phyloP scores from a whole-genome alignment of 495 filamentous ascomycete genomes.

The Rhizodiscina lignyota region DNA sequence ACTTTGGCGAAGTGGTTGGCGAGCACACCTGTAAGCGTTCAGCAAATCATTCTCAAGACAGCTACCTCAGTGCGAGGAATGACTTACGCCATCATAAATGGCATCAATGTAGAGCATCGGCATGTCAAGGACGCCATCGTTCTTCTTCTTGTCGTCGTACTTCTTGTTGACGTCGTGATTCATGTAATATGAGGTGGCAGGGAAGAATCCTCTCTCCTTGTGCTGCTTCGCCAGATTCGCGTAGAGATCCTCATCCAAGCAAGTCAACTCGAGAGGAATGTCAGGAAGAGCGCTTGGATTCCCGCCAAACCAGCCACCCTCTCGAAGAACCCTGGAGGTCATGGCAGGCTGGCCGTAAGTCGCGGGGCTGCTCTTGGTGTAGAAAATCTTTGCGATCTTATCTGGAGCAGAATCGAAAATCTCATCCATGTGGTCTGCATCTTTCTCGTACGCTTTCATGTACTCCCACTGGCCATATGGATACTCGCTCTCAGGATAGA shows the following conservation, averaged over 20 bases:
- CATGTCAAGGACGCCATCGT: background rate
- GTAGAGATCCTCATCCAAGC: too few species aligned
- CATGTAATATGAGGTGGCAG: background rate
- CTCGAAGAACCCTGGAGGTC: too few species aligned
- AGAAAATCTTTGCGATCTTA: too few species aligned
- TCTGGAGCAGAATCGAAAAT: background rate
- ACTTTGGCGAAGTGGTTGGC: too few species aligned
- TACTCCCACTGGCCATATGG: constrained; percentile 1
- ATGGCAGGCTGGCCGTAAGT: background rate
- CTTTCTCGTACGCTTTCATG: background rate
- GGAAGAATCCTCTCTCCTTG: too few species aligned
- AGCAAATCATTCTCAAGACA: too few species aligned
- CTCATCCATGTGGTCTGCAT: background rate
- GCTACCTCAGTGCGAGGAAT: too few species aligned
- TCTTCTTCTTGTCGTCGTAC: background rate
- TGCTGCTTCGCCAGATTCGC: too few species aligned
- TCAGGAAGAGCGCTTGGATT: too few species aligned
- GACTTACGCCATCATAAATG: background rate
- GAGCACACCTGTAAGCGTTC: too few species aligned
- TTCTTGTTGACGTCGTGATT: constrained; percentile 1
- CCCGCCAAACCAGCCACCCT: too few species aligned
- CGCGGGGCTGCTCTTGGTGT: background rate
- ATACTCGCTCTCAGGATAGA: background rate
- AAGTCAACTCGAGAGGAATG: too few species aligned
- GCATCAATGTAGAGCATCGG: constrained; percentile 1